These are phyloP conservation scores for Cladorrhinum samala DNA, from an alignment of 495 filamentous ascomycete species.

Conservation along the genomic window DNA sequence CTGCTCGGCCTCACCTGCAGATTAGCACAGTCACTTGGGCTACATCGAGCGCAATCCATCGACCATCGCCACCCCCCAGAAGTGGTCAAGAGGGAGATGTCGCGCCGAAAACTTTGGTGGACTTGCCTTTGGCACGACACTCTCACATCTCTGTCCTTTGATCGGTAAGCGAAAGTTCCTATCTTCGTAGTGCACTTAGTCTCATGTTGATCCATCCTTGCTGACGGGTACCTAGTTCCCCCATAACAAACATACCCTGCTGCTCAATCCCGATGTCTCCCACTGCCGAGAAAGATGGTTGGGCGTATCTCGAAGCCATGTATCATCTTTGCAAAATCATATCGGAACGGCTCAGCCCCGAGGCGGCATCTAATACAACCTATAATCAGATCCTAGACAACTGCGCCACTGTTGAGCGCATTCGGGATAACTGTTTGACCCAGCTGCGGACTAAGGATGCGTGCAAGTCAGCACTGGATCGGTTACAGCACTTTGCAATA, in stretches of 20 bases:
- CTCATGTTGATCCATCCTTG: not conserved
- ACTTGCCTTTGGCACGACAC: slow-evolving; percentile 53
- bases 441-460: slow-evolving; percentile 44
- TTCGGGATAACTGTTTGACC: slow-evolving; percentile 37
- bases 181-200: not conserved
- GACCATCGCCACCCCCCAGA: slow-evolving; percentile 33
- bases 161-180: slow-evolving; percentile 34
- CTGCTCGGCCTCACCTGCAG: slow-evolving; percentile 49
- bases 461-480: slow-evolving; percentile 49
- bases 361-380: slow-evolving; percentile 37
- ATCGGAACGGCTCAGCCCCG: slow-evolving; percentile 45
- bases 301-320: slow-evolving; percentile 51
- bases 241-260: slow-evolving; percentile 46
- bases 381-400: slow-evolving; percentile 45
- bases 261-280: slow-evolving; percentile 42
- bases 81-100: slow-evolving; percentile 35
- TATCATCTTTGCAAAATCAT: slow-evolving; percentile 48
- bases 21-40: slow-evolving; percentile 49
- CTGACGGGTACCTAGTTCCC: slow-evolving; percentile 23
- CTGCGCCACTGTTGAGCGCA: slow-evolving; percentile 41
- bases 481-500: slow-evolving; percentile 49
- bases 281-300: slow-evolving; percentile 37
- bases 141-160: slow-evolving; percentile 49
- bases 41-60: slow-evolving; percentile 40
- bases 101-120: slow-evolving; percentile 47